phyloP scores from a whole-genome alignment of 1,139 yeast species.

The Cylindricascospora bacillispora region DNA sequence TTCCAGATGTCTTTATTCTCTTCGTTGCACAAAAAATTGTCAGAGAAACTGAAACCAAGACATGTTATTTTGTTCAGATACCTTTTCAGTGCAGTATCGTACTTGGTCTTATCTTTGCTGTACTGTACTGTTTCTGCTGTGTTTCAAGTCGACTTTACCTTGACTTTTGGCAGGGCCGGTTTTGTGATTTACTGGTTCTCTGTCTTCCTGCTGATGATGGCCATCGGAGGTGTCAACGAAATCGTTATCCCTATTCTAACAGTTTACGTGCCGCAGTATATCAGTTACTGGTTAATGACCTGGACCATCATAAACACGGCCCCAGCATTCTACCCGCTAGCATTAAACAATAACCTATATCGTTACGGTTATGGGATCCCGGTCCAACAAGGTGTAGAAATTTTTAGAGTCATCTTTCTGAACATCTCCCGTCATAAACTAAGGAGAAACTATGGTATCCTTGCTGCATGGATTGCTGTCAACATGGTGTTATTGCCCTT shows the following conservation, averaged over 20 bases:
- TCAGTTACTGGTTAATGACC: constrained; percentile 49
- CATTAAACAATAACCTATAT: constrained; percentile 38
- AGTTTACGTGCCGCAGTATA: constrained; percentile 32
- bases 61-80: constrained; percentile 41
- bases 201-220: constrained; percentile 43
- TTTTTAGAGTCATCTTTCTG: constrained; percentile 42
- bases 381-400: constrained; percentile 42
- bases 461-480: constrained; percentile 44
- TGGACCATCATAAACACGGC: constrained; percentile 49
- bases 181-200: constrained; percentile 54
- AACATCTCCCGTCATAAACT: constrained; percentile 42
- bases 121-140: constrained; percentile 46
- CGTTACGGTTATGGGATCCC: constrained; percentile 57
- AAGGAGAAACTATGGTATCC: constrained; percentile 45
- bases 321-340: constrained; percentile 50
- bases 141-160: constrained; percentile 40
- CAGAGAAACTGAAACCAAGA: constrained; percentile 32
- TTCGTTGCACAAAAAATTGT: constrained; percentile 38
- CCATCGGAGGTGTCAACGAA: constrained; percentile 53
- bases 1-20: constrained; percentile 47
- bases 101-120: constrained; percentile 40
- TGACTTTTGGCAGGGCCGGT: constrained; percentile 45
- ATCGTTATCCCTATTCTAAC: constrained; percentile 37
- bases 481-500: constrained; percentile 35
- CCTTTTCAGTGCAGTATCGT: constrained; percentile 35